phyloP scores from a whole-genome alignment of 2,329 filamentous ascomycete genomes.

The Sporothrix luriei region DNA sequence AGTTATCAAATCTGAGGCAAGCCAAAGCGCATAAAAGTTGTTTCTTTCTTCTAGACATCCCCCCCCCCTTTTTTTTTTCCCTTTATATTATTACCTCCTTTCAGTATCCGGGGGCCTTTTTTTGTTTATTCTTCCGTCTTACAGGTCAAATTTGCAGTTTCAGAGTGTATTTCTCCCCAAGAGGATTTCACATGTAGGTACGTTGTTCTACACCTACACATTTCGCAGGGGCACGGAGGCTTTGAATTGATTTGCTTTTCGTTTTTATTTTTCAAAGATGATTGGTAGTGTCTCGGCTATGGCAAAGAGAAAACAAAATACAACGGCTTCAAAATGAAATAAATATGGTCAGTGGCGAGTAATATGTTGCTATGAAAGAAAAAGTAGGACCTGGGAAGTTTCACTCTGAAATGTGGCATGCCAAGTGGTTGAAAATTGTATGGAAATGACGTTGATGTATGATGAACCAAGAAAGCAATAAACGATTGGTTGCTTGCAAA shows the following conservation, averaged over 20 bases:
- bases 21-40: neutral
- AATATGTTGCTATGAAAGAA: neutral
- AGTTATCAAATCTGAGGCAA: neutral
- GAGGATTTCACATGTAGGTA: neutral
- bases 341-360: neutral
- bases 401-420: neutral
- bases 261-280: neutral
- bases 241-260: neutral
- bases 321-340: neutral
- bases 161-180: too few species aligned
- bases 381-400: neutral
- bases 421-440: constrained; percentile 2
- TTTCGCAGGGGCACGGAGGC: too few species aligned
- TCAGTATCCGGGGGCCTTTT: neutral
- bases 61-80: neutral
- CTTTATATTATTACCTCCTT: too few species aligned
- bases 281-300: neutral
- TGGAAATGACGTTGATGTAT: neutral
- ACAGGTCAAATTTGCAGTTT: neutral
- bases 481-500: neutral
- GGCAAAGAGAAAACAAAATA: neutral
- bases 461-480: neutral
- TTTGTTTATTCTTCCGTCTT: neutral
- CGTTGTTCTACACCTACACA: too few species aligned
- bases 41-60: neutral